A percentile compares a stretch with the other conserved stretches of the same genome.
phyloP scores from a whole-genome alignment of 805 yeast genomes.

The Candida orba region DNA sequence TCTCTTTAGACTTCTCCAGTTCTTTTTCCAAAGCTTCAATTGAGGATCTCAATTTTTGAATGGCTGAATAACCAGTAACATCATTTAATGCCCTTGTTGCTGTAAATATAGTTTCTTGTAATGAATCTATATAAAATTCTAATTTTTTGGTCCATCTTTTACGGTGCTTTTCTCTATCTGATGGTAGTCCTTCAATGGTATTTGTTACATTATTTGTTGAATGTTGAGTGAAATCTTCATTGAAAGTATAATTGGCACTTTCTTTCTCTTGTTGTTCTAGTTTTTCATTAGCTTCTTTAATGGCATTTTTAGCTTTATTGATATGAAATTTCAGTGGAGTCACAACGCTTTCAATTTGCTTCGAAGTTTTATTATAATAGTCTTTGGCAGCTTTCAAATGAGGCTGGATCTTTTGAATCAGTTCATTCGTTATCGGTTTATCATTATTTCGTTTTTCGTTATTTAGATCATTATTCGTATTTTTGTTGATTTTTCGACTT shows the following conservation, averaged over 20 bases:
- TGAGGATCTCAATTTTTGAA: conserved; percentile 59
- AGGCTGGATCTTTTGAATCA: conserved; percentile 14
- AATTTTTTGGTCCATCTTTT: conserved; percentile 37
- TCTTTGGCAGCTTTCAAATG: conserved; percentile 15
- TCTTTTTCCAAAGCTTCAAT: conserved; percentile 51
- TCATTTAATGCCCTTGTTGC: conserved; percentile 74
- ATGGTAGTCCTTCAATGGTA: conserved; percentile 35
- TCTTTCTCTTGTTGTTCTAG: conserved; percentile 30
- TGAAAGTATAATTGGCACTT: conserved; percentile 28
- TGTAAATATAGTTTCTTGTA: conserved; percentile 49
- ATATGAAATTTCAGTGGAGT: conserved; percentile 16
- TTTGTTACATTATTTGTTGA: conserved; percentile 7
- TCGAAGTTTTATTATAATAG: conserved; percentile 12
- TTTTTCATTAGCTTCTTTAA: conserved; percentile 31
- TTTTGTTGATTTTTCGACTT: neutral
- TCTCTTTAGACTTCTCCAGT: conserved; percentile 39
- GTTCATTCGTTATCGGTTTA: conserved; percentile 6
- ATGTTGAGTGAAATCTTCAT: conserved; percentile 26
- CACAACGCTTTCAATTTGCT: conserved; percentile 8
- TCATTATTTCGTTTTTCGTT: neutral
- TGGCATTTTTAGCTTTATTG: conserved; percentile 27
- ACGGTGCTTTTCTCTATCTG: conserved; percentile 36
- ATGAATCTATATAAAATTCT: conserved; percentile 43
- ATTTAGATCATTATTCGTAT: neutral
- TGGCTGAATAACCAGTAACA: conserved; percentile 82